phyloP scores from a whole-genome alignment of 2,329 filamentous ascomycete genomes.

The Xylaria sp. region DNA sequence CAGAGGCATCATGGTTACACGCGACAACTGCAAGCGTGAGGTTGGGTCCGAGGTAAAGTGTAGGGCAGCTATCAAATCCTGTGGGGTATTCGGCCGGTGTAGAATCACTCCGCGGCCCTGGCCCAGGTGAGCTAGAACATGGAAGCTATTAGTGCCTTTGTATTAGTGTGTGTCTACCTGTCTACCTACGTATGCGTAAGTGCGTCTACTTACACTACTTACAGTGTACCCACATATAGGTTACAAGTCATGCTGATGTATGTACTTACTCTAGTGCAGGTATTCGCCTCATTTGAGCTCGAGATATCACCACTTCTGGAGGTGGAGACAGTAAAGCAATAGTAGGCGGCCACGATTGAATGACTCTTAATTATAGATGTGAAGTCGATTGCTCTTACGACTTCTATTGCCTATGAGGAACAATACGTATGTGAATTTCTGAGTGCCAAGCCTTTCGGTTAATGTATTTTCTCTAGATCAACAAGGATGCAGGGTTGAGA shows the following conservation, averaged over 20 bases:
- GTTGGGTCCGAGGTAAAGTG: neutral
- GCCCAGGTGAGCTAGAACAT: conserved; percentile 5
- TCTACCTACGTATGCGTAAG: neutral
- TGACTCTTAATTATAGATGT: conserved; percentile 12
- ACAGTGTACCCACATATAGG: too few relatives aligned
- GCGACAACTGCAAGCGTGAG: conserved; percentile 1
- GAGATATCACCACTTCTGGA: neutral
- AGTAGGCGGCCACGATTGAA: conserved; percentile 27
- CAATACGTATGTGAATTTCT: conserved; percentile 10
- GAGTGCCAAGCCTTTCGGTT: conserved; percentile 28
- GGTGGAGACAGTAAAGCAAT: conserved; percentile 22
- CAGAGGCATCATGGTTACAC: conserved; percentile 11
- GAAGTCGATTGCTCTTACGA: conserved; percentile 19
- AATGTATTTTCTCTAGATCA: conserved; percentile 1
- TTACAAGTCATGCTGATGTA: neutral
- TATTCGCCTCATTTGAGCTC: neutral
- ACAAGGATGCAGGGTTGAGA: conserved; percentile 9
- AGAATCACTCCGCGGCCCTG: neutral
- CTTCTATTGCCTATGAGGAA: conserved; percentile 7
- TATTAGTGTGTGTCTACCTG: neutral
- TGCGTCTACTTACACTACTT: too few relatives aligned
- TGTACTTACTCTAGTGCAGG: neutral
- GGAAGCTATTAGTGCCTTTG: neutral
- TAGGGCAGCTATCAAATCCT: conserved; percentile 5
- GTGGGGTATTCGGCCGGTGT: conserved; percentile 4